Conservation (phyloP, 2,329 filamentous ascomycete genomes). For the Alternaria tenuissima region DNA sequence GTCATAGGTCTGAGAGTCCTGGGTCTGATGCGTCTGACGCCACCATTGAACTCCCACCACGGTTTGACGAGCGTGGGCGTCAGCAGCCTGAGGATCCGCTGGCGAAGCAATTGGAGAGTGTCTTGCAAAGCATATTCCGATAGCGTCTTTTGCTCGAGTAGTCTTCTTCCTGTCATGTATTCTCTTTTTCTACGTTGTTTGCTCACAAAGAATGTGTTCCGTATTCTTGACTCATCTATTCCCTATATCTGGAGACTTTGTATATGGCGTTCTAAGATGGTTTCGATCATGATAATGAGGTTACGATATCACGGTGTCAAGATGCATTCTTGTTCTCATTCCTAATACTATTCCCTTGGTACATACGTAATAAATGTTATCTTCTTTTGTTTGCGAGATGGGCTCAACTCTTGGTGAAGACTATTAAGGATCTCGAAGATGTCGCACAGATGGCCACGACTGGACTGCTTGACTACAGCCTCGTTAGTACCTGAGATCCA, state of each 20-base stretch:
- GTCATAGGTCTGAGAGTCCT: slow-evolving; percentile 34
- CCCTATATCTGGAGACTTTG: not conserved
- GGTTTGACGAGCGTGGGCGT: slow-evolving; percentile 47
- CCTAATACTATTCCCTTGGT: not conserved
- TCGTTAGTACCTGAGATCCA: not conserved
- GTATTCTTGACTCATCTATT: not conserved
- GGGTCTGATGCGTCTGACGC: slow-evolving; percentile 41
- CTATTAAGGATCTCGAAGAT: not conserved
- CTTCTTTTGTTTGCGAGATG: not conserved
- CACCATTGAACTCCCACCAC: slow-evolving; percentile 48
- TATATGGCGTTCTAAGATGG: not conserved
- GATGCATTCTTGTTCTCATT: not conserved
- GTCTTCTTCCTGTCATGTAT: not conserved
- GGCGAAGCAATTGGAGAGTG: slow-evolving; percentile 45
- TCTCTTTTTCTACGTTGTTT: not conserved
- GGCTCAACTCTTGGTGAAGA: not conserved
- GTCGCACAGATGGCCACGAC: not conserved
- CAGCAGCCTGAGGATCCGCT: slow-evolving; percentile 43
- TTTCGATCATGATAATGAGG: not conserved
- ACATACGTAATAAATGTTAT: not conserved
- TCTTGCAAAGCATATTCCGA: slow-evolving; percentile 42
- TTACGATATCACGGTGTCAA: slow-evolving; percentile 5
- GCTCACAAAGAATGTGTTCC: not conserved
- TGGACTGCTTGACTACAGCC: not conserved
- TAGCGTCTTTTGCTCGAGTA: slow-evolving; percentile 20